Evolutionary conservation across 2,329 filamentous ascomycete species (phyloP), one percentile per base, ranked within the genome.

Genomic region (Microsporum canis): DNA sequence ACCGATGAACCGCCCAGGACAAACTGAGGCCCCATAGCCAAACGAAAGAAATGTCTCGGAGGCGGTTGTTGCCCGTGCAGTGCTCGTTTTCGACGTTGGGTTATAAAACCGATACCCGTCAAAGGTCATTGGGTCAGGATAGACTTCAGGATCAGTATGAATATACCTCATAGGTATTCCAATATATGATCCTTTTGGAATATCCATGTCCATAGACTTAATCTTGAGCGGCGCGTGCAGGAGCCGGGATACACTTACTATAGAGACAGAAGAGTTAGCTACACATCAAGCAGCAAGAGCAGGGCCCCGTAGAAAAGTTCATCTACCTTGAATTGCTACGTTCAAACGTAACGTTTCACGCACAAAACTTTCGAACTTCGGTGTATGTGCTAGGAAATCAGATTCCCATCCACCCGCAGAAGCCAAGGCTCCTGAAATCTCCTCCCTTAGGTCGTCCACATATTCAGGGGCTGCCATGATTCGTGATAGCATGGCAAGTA

Each of bases 41-140:
- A 59, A 59, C 7, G 57, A n/a, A 7, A 59, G 57, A n/a, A 45
- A 59, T 7, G 38, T 45, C n/a, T 59, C 38, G 7, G 57, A 45
- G n/a, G 39, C n/a, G 12, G 57, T 59, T 10, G 41, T 29, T 23
- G 41, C 41, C 23, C 41, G 38, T 29, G 29, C 38, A 6, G 23
- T 59, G 43, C 38, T 8, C 4, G 38, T 34, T 1, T 59, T 59
- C 3, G 39, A 33, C 7, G 23, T 3, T 27, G 3, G 8, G 17
- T 59, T 27, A 33, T 59, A 59, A 17, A 59, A 59, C 0, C 57
- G 38, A 31, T n/a, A 36, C 1, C 17, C 4, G 38, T 59, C 29
- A 34, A 59, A 59, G n/a, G 57, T 33, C 39, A 45, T 47, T 5
- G 57, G 57, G 23, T 59, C 38, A 3, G 36, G 12, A 47, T 59